phyloP scores from a whole-genome alignment of 805 yeast genomes.

The Yarrowia sp. region DNA sequence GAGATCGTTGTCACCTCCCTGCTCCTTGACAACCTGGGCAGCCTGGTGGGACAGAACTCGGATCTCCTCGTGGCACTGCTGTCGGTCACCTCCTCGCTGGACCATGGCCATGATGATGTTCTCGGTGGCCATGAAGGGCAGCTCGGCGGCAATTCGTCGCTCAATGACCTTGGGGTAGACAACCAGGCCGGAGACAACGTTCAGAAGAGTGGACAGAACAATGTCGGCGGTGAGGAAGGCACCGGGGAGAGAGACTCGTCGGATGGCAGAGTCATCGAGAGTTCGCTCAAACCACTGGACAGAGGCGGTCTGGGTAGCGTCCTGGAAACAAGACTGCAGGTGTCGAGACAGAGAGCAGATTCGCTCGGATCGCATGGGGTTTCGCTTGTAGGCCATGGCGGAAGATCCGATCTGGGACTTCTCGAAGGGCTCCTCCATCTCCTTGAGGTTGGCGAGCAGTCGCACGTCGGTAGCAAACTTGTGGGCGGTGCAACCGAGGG shows the following conservation, averaged over 20 bases:
- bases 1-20: conserved; percentile 98
- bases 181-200: conserved; percentile 93
- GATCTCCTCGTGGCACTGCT: conserved; percentile 97
- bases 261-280: conserved; percentile 95
- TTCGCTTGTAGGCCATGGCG: conserved; percentile 99
- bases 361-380: conserved; percentile 99
- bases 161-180: conserved; percentile 99
- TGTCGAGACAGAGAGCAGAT: conserved; percentile 98
- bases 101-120: conserved; percentile 99
- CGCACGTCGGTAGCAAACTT: conserved; percentile 98
- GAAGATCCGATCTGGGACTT: conserved; percentile 97
- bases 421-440: conserved; percentile 98
- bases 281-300: conserved; percentile 99
- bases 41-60: conserved; percentile 98
- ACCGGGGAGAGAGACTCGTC: conserved; percentile 95
- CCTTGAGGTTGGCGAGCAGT: conserved; percentile 94
- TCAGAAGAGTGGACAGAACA: conserved; percentile 82
- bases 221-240: conserved; percentile 97
- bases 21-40: conserved; percentile 93
- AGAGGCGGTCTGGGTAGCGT: conserved; percentile 94
- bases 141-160: conserved; percentile 90
- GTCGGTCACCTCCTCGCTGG: conserved; percentile 96
- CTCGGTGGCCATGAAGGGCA: conserved; percentile 99
- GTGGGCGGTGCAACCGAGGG: conserved; percentile 95
- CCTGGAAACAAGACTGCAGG: conserved; percentile 86